Base-by-base conservation (phyloP, 495 filamentous ascomycete species). In the Daldinia caldariorum region DNA sequence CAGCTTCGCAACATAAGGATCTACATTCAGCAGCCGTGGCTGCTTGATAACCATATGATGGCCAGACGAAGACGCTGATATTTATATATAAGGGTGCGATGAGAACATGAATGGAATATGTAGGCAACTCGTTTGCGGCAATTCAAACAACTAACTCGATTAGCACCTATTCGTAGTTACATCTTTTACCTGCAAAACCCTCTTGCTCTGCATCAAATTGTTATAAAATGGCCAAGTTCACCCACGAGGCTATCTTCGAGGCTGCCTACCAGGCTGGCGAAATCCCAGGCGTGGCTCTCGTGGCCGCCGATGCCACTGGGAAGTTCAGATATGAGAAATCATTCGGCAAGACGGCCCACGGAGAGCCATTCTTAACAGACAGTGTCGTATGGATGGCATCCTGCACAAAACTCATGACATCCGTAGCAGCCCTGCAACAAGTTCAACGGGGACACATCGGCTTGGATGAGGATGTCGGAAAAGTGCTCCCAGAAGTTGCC, bases 381-480 rank as follows among this genome's bases (percentile, higher is more conserved):
- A 74, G 66, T 18, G 56, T 79, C 10, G 68, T 80, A 58, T 56
- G 67, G 47, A 59, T 80, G 2, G 76, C 74, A 16, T 80, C 79
- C 26, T 69, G 74, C 56, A 79, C 76, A 34, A 82, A 81, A 32
- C 72, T 82, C 39, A 63, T 79, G 45, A 80, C 79, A 22, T 39
- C 77, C 9, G 51, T 78, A 57, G 65, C 70, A n/a, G 61, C 66
- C 13, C 41, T 81, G 31, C 80, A 81, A 37, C 72, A 78, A 53
- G 70, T 81, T 41, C 76, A 81, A 6, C 66, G 66, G 34, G 74
- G 70, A 26, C 58, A 67, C 8, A 38, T 81, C 32, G 57, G 69
- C 7, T 69, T 80, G 32, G 79, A 79, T 49, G 71, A 67, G 31
- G 77, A 81, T 69, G 35, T 79, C 13, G 37, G 63, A 3, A 64